These are phyloP conservation scores for Hortiboletus campestris DNA, from an alignment of 768 basidiomycete species.

Conservation along the genomic window DNA sequence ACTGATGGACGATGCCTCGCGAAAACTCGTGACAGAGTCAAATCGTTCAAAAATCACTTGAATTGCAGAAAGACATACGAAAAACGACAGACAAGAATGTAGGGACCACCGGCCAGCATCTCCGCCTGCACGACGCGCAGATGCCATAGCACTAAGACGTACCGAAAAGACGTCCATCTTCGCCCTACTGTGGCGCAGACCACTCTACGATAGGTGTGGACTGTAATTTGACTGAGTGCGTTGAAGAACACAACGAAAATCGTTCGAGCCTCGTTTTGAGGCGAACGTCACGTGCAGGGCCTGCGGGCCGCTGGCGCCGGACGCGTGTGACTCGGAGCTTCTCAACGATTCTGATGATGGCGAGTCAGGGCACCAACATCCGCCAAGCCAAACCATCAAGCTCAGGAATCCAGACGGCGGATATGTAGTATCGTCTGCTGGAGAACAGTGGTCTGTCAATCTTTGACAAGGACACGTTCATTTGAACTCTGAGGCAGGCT, in stretches of 20 bases:
- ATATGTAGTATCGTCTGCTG: no score
- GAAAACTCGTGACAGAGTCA: neutral
- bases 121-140: slow-evolving; percentile 16
- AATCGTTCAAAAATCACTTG: neutral
- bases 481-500: neutral
- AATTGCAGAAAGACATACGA: neutral
- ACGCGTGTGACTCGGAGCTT: neutral
- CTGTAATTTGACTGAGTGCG: slow-evolving; percentile 38
- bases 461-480: neutral
- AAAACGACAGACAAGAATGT: slow-evolving; percentile 5
- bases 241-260: slow-evolving; percentile 9
- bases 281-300: slow-evolving; percentile 36
- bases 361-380: no score
- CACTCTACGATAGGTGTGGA: slow-evolving; percentile 19
- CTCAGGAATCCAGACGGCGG: neutral
- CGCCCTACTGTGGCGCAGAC: slow-evolving; percentile 38
- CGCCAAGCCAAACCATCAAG: neutral
- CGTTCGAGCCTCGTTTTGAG: neutral
- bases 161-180: slow-evolving; percentile 22
- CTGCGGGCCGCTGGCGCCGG: neutral
- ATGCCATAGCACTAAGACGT: slow-evolving; percentile 33
- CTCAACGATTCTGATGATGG: no score
- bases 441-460: no score
- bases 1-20: neutral
- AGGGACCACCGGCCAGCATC: slow-evolving; percentile 34